phyloP scores from a whole-genome alignment of 1,284 basidiomycete species.

The Ceratobasidium sp. region DNA sequence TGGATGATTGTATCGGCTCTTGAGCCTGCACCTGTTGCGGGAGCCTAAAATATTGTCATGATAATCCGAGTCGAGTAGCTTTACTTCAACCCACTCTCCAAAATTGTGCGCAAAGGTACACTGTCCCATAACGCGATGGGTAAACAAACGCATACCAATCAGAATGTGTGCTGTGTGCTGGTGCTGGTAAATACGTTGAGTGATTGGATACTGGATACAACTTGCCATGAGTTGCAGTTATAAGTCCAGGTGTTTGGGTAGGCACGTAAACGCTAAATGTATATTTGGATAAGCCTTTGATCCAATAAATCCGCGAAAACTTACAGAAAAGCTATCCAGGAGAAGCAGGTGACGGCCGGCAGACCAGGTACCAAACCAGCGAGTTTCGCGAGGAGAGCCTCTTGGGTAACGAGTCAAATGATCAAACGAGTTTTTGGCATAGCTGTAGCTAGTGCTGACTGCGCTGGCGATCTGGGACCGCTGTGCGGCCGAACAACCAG shows the following conservation, averaged over 20 bases:
- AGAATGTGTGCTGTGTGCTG: constrained; percentile 16
- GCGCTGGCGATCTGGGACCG: too few relatives aligned
- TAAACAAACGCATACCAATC: too few relatives aligned
- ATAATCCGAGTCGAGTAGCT: background rate
- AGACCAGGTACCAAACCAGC: constrained; percentile 44
- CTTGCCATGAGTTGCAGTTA: constrained; percentile 32
- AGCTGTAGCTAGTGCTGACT: constrained; percentile 9
- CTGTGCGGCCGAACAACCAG: constrained; percentile 23
- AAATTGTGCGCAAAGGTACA: constrained; percentile 43
- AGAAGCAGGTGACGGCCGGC: constrained; percentile 19
- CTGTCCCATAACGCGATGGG: constrained; percentile 38
- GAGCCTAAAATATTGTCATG: constrained; percentile 30
- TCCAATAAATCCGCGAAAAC: background rate
- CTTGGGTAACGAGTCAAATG: too few relatives aligned
- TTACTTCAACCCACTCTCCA: constrained; percentile 17
- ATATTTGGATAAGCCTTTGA: too few relatives aligned
- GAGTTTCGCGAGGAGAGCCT: constrained; percentile 43
- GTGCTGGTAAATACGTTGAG: background rate
- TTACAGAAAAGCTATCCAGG: constrained; percentile 33
- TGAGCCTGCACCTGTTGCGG: constrained; percentile 42
- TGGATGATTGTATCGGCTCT: constrained; percentile 45
- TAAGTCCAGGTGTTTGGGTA: constrained; percentile 40
- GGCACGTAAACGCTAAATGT: constrained; percentile 24
- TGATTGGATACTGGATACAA: background rate
- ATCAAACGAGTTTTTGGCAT: constrained; percentile 30